These are phyloP conservation scores for Mucor irregularis DNA, from an alignment of 371 early-diverging fungal species.

Conservation along the genomic window DNA sequence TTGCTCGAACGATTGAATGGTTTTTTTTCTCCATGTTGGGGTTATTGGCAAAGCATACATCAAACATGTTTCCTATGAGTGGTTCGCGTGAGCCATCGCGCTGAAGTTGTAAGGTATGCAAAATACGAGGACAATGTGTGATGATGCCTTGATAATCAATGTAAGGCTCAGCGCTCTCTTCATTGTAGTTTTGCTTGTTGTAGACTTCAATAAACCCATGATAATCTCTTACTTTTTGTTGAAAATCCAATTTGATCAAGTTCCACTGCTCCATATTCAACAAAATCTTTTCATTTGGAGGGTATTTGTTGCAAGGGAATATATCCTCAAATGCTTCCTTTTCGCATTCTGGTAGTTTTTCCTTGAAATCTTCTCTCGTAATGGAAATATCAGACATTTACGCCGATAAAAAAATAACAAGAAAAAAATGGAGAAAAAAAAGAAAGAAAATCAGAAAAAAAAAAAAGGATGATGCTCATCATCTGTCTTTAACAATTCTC, in stretches of 20 bases:
- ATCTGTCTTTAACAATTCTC: not conserved
- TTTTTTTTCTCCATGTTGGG: not conserved
- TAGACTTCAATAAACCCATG: not conserved
- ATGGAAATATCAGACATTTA: not conserved
- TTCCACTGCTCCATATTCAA: not conserved
- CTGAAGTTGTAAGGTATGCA: not conserved
- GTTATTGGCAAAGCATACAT: not conserved
- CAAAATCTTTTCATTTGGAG: not conserved
- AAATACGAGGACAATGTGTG: not conserved
- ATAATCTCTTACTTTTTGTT: not conserved
- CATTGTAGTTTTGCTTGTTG: not conserved
- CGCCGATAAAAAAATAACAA: too few species aligned
- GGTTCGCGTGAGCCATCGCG: not conserved
- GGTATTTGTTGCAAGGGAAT: not conserved
- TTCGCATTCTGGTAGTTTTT: not conserved
- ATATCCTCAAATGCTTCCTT: not conserved
- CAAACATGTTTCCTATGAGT: not conserved
- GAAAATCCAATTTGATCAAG: not conserved
- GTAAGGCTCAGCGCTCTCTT: not conserved
- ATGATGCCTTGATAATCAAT: not conserved
- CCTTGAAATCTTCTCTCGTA: not conserved
- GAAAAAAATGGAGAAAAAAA: not conserved
- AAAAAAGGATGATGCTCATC: too few species aligned
- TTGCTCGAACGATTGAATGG: not conserved
- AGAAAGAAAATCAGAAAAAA: not conserved